A percentile compares a stretch with the other conserved stretches of the same genome.
Conservation (phyloP, 768 basidiomycete genomes). For the Trametes maxima region DNA sequence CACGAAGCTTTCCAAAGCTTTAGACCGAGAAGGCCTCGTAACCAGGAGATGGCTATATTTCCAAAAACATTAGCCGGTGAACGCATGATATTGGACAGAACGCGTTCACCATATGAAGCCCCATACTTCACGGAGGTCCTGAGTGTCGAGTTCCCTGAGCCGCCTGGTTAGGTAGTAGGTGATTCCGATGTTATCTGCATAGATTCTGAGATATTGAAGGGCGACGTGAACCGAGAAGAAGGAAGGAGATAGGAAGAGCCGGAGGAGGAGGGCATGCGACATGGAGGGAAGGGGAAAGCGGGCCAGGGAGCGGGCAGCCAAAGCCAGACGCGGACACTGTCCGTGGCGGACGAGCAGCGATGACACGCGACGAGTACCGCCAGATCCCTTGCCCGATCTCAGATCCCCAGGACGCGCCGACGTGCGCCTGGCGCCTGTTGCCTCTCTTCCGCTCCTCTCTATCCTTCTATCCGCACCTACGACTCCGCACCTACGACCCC, state of each 20-base stretch:
- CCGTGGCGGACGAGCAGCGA: background rate
- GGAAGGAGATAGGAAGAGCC: conserved; percentile 87
- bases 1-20: conserved; percentile 93
- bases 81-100: background rate
- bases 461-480: background rate
- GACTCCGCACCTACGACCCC: background rate
- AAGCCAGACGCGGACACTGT: background rate
- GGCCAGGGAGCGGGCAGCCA: background rate
- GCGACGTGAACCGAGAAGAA: conserved; percentile 96
- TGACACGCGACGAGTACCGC: conserved; percentile 12
- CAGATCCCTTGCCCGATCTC: conserved; percentile 12
- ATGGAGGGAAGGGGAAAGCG: conserved; percentile 22
- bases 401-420: conserved; percentile 13
- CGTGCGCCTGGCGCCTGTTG: background rate
- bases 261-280: conserved; percentile 86
- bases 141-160: conserved; percentile 64
- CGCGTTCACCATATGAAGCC: conserved; percentile 77
- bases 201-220: conserved; percentile 79
- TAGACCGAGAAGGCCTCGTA: conserved; percentile 87
- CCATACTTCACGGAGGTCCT: conserved; percentile 84
- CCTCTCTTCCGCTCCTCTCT: background rate
- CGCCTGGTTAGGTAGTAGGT: conserved; percentile 86
- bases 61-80: conserved; percentile 20
- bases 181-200: conserved; percentile 88
- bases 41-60: conserved; percentile 85